Evolutionary conservation across 768 basidiomycete species (phyloP).

Genomic region (Kwoniella sp.): DNA sequence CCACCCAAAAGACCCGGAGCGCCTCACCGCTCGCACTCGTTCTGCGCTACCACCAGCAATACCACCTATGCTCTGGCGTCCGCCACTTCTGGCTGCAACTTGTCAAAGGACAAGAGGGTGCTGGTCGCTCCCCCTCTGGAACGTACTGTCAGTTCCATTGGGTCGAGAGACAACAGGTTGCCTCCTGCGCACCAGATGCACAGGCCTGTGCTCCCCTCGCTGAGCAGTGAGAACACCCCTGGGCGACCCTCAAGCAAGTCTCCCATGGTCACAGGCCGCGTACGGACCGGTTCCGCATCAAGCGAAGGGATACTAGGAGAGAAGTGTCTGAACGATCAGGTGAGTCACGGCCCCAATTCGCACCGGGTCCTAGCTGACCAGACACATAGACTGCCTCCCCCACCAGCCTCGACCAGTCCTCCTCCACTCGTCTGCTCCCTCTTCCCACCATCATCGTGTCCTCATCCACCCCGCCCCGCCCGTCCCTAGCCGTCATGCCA

Average conservation of each 20-base stretch:
- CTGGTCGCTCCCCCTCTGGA: constrained; percentile 17
- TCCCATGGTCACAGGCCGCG: no score
- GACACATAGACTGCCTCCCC: not conserved
- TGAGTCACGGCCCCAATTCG: no score
- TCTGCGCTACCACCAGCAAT: constrained; percentile 12
- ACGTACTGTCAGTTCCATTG: constrained; percentile 16
- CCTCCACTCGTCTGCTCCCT: not conserved
- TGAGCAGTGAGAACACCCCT: no score
- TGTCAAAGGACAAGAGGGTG: constrained; percentile 9
- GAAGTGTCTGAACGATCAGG: constrained; percentile 10
- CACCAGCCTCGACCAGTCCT: not conserved
- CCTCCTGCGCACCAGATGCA: constrained; percentile 16
- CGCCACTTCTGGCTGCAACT: not conserved
- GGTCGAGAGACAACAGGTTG: constrained; percentile 12
- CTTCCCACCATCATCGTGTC: constrained; percentile 14
- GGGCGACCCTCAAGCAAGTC: no score
- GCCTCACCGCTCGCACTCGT: constrained; percentile 15
- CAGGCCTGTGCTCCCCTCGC: constrained; percentile 11
- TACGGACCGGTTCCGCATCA: no score
- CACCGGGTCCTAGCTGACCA: no score
- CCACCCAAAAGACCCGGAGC: constrained; percentile 10
- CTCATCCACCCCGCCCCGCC: constrained; percentile 12
- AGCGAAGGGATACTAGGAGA: no score
- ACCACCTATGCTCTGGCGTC: constrained; percentile 19
- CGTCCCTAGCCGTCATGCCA: constrained; percentile 4